A percentile compares a stretch with the other conserved stretches of the same genome.
Conservation (phyloP, 345 rosid species). For the Gossypium australe region DNA sequence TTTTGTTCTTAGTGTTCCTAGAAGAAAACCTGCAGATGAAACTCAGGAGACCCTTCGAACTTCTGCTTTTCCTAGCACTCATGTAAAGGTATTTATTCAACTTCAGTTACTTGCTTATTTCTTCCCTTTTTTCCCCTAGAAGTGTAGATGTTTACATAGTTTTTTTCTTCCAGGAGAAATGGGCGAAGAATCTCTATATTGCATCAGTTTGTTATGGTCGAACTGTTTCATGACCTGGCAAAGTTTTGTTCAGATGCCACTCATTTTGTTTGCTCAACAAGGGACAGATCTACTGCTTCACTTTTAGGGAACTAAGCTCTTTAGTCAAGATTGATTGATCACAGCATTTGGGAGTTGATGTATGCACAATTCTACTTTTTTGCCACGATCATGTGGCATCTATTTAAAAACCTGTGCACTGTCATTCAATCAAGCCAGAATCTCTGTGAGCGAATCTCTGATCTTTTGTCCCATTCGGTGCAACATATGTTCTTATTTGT, state of each 20-base stretch:
- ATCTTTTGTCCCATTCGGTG: slow-evolving; percentile 12
- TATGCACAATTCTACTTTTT: slow-evolving; percentile 35
- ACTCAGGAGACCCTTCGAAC: slow-evolving; percentile 96
- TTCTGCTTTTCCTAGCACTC: slow-evolving; percentile 91
- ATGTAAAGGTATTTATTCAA: slow-evolving; percentile 63
- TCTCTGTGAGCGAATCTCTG: slow-evolving; percentile 22
- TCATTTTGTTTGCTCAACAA: slow-evolving; percentile 20
- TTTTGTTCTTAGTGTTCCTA: slow-evolving; percentile 84
- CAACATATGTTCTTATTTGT: slow-evolving; percentile 24
- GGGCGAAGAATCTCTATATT: slow-evolving; percentile 91
- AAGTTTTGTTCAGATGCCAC: slow-evolving; percentile 30
- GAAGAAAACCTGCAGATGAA: slow-evolving; percentile 80
- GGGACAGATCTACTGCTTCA: slow-evolving; percentile 25
- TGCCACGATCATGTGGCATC: slow-evolving; percentile 34
- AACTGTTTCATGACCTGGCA: slow-evolving; percentile 74
- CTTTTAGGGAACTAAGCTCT: slow-evolving; percentile 24
- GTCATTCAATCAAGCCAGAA: slow-evolving; percentile 37
- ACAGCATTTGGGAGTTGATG: slow-evolving; percentile 32
- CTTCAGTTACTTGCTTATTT: slow-evolving; percentile 7
- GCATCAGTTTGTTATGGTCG: slow-evolving; percentile 92
- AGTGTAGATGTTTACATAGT: background rate
- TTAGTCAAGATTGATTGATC: slow-evolving; percentile 31
- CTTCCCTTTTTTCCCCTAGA: background rate
- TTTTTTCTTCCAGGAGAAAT: slow-evolving; percentile 67
- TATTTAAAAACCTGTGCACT: slow-evolving; percentile 31